Evolutionary conservation across 2,329 filamentous ascomycete genomes (phyloP).

Genomic region (Aschersonia sp.): DNA sequence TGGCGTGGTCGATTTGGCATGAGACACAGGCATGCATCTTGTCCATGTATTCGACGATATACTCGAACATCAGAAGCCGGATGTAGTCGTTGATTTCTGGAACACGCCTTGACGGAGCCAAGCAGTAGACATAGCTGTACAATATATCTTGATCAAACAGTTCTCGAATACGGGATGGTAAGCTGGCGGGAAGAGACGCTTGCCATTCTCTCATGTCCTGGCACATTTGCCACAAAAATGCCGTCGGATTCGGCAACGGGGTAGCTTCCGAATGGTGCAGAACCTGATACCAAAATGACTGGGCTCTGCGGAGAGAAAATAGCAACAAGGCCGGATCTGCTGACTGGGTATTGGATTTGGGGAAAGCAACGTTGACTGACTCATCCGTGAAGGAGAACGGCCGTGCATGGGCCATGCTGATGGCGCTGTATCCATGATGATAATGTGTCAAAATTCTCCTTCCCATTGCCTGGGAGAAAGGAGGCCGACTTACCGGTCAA

Average conservation of each 20-base stretch:
- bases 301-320: constrained; percentile 69
- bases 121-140: constrained; percentile 82
- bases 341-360: constrained; percentile 34
- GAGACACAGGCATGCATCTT: constrained; percentile 54
- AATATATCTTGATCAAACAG: constrained; percentile 80
- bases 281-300: constrained; percentile 82
- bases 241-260: constrained; percentile 52
- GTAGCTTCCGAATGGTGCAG: constrained; percentile 67
- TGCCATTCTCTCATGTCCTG: constrained; percentile 70
- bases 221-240: constrained; percentile 64
- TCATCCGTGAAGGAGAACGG: constrained; percentile 93
- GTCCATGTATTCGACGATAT: constrained; percentile 69
- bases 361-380: constrained; percentile 68
- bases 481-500: constrained; percentile 54
- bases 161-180: constrained; percentile 51
- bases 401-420: constrained; percentile 75
- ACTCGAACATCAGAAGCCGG: constrained; percentile 72
- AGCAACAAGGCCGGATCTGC: constrained; percentile 62
- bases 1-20: constrained; percentile 41
- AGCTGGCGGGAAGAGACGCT: constrained; percentile 53
- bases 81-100: constrained; percentile 63
- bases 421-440: constrained; percentile 39
- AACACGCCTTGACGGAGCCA: constrained; percentile 65
- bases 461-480: background rate
- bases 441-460: background rate